phyloP scores from a whole-genome alignment of 2,329 filamentous ascomycete genomes.

The Thielaviopsis populi region DNA sequence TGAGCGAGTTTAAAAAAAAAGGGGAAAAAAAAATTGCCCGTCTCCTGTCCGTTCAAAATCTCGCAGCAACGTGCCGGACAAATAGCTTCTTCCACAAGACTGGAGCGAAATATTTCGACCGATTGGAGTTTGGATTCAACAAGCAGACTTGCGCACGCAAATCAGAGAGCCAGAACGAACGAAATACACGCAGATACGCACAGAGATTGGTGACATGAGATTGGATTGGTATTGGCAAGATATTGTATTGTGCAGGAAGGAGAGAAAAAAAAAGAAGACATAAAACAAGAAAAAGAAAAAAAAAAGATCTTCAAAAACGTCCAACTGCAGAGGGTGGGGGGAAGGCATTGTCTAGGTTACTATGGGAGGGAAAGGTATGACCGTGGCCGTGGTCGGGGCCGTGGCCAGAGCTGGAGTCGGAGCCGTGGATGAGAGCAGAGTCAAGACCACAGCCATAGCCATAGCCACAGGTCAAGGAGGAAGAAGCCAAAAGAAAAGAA shows the following conservation, averaged over 20 bases:
- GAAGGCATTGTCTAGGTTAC: background rate
- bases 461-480: background rate
- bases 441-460: background rate
- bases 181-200: too few species aligned
- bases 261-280: background rate
- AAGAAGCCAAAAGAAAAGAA: slow-evolving; percentile 19
- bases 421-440: background rate
- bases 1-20: too few species aligned
- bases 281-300: background rate
- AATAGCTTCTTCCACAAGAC: too few species aligned
- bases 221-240: background rate
- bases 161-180: too few species aligned
- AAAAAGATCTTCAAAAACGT: background rate
- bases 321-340: background rate
- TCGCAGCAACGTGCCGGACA: too few species aligned
- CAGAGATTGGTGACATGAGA: background rate
- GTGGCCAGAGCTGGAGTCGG: too few species aligned
- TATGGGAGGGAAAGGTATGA: background rate
- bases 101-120: too few species aligned
- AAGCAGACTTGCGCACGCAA: too few species aligned
- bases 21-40: background rate
- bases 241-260: background rate
- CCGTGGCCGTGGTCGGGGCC: too few species aligned
- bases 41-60: too few species aligned
- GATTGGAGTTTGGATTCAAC: too few species aligned